These are phyloP conservation scores for Ilex asprella DNA, from an alignment of 257 asterid species.

Conservation along the genomic window DNA sequence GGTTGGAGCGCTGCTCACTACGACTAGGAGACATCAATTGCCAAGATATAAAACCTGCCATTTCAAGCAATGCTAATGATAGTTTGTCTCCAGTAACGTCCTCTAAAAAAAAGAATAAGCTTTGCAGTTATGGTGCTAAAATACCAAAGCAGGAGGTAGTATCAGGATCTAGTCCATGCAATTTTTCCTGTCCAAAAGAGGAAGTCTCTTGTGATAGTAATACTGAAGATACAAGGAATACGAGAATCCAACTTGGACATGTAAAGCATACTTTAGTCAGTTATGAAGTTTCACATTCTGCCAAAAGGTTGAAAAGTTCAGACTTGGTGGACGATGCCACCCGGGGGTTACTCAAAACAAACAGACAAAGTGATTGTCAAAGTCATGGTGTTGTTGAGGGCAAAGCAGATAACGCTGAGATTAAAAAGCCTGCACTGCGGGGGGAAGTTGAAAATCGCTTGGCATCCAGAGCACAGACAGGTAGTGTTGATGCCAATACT, in stretches of 20 bases:
- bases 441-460: constrained; percentile 31
- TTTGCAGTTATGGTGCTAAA: constrained; percentile 21
- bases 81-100: constrained; percentile 23
- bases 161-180: constrained; percentile 23
- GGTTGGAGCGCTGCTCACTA: constrained; percentile 39
- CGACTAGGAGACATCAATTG: constrained; percentile 30
- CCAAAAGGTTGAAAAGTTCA: constrained; percentile 36
- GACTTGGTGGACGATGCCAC: constrained; percentile 37
- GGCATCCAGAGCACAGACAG: constrained; percentile 26
- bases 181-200: constrained; percentile 16
- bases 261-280: constrained; percentile 28
- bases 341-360: constrained; percentile 19
- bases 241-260: constrained; percentile 36
- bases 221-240: constrained; percentile 18
- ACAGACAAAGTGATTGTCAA: constrained; percentile 27
- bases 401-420: constrained; percentile 22
- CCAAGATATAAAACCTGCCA: constrained; percentile 26
- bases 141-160: constrained; percentile 22
- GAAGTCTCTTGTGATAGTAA: constrained; percentile 10
- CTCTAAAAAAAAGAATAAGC: constrained; percentile 29
- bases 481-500: constrained; percentile 30
- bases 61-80: constrained; percentile 22
- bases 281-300: constrained; percentile 26
- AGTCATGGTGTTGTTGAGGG: constrained; percentile 24
- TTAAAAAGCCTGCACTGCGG: constrained; percentile 25